Conservation (phyloP, 331 rosid genomes). For the Ulmus americana region DNA sequence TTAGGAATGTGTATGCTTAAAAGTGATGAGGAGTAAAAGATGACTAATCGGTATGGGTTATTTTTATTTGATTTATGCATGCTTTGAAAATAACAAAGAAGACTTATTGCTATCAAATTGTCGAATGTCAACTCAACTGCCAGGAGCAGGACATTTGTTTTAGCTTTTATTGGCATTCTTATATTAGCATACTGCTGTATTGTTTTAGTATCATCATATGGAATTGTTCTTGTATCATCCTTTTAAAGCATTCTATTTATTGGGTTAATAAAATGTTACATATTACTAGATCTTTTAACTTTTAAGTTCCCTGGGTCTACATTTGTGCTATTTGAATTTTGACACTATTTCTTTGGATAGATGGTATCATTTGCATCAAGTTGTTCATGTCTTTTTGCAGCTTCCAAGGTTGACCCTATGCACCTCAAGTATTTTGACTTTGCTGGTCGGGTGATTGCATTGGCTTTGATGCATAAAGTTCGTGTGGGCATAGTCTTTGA, state of each 20-base stretch:
- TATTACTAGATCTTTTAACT: too few relatives aligned
- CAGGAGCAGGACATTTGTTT: background rate
- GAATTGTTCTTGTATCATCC: background rate
- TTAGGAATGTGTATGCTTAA: background rate
- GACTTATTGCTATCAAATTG: background rate
- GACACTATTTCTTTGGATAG: too few relatives aligned
- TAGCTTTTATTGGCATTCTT: constrained; percentile 2
- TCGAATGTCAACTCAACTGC: background rate
- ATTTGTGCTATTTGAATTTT: too few relatives aligned
- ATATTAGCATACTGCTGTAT: background rate
- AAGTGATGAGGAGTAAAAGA: background rate
- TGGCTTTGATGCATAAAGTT: constrained; percentile 89
- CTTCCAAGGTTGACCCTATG: constrained; percentile 78
- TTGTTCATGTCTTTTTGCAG: constrained; percentile 39
- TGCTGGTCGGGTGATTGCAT: constrained; percentile 82
- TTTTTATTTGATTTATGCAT: background rate
- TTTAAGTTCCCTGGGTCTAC: too few relatives aligned
- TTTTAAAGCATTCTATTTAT: constrained; percentile 2
- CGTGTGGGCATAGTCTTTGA: constrained; percentile 91
- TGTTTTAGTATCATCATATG: background rate
- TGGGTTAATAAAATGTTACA: background rate
- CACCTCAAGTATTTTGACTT: constrained; percentile 84
- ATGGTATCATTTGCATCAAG: background rate
- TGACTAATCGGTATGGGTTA: background rate
- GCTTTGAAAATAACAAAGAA: background rate